Conservation (phyloP, 2,329 filamentous ascomycete species). For the Cladosporium sp. region DNA sequence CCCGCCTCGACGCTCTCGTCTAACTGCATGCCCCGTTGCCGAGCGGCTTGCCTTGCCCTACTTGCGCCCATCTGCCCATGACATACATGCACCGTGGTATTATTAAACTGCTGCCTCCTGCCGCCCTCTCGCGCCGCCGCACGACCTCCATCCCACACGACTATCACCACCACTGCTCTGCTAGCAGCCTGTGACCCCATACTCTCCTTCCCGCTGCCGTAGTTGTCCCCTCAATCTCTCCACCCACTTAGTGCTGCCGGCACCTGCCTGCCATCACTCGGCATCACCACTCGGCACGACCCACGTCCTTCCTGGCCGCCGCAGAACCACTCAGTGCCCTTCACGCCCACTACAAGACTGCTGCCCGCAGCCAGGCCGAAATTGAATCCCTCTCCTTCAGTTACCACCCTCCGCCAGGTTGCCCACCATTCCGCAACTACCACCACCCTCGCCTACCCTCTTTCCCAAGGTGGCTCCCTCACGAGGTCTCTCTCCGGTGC, state of each 20-base stretch:
- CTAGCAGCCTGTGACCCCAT: neutral
- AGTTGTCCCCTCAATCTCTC: slow-evolving; percentile 2
- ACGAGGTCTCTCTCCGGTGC: slow-evolving; percentile 16
- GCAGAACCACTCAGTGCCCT: neutral
- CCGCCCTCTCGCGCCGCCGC: neutral
- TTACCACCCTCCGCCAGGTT: neutral
- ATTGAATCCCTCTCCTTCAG: neutral
- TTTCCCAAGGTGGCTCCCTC: slow-evolving; percentile 16
- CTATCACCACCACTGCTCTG: neutral
- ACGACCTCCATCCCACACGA: neutral
- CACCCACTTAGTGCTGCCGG: neutral
- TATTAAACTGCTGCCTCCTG: neutral
- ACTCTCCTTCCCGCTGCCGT: neutral
- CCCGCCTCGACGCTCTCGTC: neutral
- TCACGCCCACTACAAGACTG: neutral
- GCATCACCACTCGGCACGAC: slow-evolving; percentile 8
- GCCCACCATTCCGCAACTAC: slow-evolving; percentile 12
- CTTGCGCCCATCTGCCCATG: too few relatives aligned
- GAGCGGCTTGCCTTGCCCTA: neutral
- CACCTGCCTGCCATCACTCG: neutral
- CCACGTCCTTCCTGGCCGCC: slow-evolving; percentile 3
- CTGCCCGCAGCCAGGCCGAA: slow-evolving; percentile 1
- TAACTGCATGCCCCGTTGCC: neutral
- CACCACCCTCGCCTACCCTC: slow-evolving; percentile 5
- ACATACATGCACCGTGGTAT: too few relatives aligned